Percentiles rank a stretch among this genome's conserved stretches.
These are phyloP conservation scores for Naganishia onofrii DNA, from an alignment of 768 basidiomycete species.

Conservation along the genomic window DNA sequence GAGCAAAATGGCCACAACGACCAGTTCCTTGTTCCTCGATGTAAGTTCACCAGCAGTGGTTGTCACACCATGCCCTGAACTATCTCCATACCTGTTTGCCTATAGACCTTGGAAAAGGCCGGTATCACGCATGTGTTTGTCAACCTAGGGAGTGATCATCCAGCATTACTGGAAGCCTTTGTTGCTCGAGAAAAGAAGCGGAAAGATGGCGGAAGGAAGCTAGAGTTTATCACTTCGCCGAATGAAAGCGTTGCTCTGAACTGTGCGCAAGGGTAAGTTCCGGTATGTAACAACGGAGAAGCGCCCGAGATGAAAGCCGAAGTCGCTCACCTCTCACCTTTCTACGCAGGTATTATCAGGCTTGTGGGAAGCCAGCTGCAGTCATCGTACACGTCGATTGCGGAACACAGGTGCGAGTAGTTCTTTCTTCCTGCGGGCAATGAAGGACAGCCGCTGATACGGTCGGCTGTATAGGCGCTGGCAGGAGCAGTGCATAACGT, in stretches of 20 bases:
- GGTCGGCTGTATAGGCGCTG: conserved; percentile 56
- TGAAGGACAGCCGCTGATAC: neutral
- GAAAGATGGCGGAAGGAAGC: conserved; percentile 52
- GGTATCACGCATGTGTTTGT: conserved; percentile 68
- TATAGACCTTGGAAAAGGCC: neutral
- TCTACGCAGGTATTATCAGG: conserved; percentile 50
- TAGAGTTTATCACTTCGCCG: conserved; percentile 66
- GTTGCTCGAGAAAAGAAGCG: conserved; percentile 56
- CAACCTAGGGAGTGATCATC: conserved; percentile 76
- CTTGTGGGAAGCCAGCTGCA: conserved; percentile 65
- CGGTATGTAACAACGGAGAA: neutral
- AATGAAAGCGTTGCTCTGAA: conserved; percentile 75
- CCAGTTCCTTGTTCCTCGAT: conserved; percentile 2
- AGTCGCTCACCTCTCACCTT: too few species aligned
- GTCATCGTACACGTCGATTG: conserved; percentile 66
- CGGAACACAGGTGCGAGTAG: conserved; percentile 14
- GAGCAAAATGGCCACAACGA: neutral
- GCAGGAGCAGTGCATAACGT: conserved; percentile 73
- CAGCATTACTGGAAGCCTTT: conserved; percentile 68
- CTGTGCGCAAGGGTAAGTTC: conserved; percentile 67
- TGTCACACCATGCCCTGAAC: too few species aligned
- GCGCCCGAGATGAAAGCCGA: too few species aligned
- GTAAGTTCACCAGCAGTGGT: neutral
- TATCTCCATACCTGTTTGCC: neutral
- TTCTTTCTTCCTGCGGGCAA: neutral